Evolutionary conservation across 495 filamentous ascomycete genomes (phyloP), one percentile per base, ranked within the genome.

Genomic region (Penicillium paradoxum): DNA sequence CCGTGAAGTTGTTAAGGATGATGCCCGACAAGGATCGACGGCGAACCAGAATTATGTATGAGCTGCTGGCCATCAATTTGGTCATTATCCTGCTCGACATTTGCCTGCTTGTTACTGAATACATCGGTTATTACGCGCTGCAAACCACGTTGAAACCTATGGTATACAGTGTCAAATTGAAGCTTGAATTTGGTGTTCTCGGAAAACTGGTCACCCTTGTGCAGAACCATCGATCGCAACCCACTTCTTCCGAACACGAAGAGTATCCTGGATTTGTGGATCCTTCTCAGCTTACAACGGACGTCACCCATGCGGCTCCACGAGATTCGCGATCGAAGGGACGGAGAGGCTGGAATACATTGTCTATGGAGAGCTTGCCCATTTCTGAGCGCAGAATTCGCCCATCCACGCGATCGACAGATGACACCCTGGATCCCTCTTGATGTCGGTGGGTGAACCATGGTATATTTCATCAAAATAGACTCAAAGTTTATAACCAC

Each of bases 161-260:
- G 49, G 72, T 83, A 1, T 85, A 85, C 66, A 78, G 76, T 52
- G 71, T 84, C 58, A 85, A 85, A 62, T 73, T 85, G 29, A 84
- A 84, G 66, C 66, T 85, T 29, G 82, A 85, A 57, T 84, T 83
- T 51, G 76, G 70, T 25, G 78, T 84, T 4, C 70, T 85, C 22
- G 56, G 72, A 6, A 74, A 74, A 33, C 60, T 74, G 1, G 72
- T 74, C 22, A 59, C 63, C 0, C 51, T 74, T 8, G 72, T 73
- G n/a, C 62, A 70, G 17, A 60, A 48, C 1, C 49, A 55, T 14
- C 62, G 54, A 11, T 66, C 70, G 10, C 63, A 72, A 6, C 66
- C 66, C 0, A 72, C 57, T 9, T 72, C 72, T 0, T 58, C 56
- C 1, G 72, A 74, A 27, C 55, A 59, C 3, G 72, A 73, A 0